Conservation (phyloP, 495 filamentous ascomycete species). For the Xylaria curta region DNA sequence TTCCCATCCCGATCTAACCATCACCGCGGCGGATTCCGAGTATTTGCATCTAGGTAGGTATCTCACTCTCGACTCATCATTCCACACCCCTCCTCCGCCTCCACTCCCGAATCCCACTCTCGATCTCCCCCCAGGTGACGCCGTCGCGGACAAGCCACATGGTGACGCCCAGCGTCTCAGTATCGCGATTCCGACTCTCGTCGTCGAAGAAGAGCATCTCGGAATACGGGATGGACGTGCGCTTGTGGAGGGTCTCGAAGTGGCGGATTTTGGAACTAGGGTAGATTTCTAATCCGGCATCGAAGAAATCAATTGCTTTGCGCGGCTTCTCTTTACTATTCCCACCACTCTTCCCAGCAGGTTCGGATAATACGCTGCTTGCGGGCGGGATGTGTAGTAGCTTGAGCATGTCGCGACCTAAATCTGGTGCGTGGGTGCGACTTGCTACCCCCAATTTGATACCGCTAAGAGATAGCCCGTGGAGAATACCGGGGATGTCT, state of each 20-base stretch:
- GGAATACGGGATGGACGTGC: constrained; percentile 69
- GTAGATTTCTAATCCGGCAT: constrained; percentile 84
- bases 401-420: constrained; percentile 81
- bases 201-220: constrained; percentile 99
- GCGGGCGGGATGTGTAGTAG: constrained; percentile 69
- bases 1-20: background rate
- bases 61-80: background rate
- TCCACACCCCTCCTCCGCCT: constrained; percentile 68
- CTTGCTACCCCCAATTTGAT: constrained; percentile 78
- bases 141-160: constrained; percentile 84
- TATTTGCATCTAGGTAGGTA: no score
- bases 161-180: constrained; percentile 81
- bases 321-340: constrained; percentile 46
- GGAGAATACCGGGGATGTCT: constrained; percentile 75
- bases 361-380: constrained; percentile 27
- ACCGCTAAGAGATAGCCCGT: constrained; percentile 56
- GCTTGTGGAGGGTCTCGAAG: constrained; percentile 72
- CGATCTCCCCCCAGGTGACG: constrained; percentile 77
- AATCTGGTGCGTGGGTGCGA: constrained; percentile 80
- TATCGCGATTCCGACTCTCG: constrained; percentile 84
- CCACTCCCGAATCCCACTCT: constrained; percentile 82
- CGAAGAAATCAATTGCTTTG: constrained; percentile 77
- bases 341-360: background rate
- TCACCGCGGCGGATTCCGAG: background rate
- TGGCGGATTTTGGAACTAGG: constrained; percentile 86